These are phyloP conservation scores for Blastosporella zonata DNA, from an alignment of 1,284 basidiomycete genomes.

Conservation along the genomic window DNA sequence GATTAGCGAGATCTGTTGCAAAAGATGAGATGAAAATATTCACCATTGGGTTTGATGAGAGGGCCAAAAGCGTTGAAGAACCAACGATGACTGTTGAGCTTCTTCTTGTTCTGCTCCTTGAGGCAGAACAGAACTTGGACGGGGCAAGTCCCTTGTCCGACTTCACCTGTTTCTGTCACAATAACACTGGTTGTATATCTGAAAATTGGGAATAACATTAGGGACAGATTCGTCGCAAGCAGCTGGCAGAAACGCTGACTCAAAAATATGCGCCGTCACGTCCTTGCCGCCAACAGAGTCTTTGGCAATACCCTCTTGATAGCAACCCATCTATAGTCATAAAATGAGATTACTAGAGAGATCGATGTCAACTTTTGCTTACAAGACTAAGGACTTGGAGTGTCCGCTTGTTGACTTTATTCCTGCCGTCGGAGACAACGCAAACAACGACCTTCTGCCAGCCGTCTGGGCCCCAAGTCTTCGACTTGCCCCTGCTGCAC, in stretches of 20 bases:
- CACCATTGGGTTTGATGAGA: constrained; percentile 79
- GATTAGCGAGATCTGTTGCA: constrained; percentile 1
- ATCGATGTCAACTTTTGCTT: constrained; percentile 20
- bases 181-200: constrained; percentile 80
- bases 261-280: constrained; percentile 92
- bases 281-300: constrained; percentile 90
- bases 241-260: constrained; percentile 43
- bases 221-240: constrained; percentile 13
- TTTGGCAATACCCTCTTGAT: constrained; percentile 95
- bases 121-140: constrained; percentile 93
- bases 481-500: constrained; percentile 76
- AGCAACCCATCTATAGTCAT: constrained; percentile 79
- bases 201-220: constrained; percentile 16
- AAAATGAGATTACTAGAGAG: neutral
- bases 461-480: constrained; percentile 91
- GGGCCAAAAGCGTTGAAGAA: constrained; percentile 97
- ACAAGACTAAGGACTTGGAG: constrained; percentile 78
- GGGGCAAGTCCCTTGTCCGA: constrained; percentile 78
- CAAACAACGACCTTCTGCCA: constrained; percentile 97
- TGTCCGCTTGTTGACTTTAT: constrained; percentile 86
- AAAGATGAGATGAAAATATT: constrained; percentile 15
- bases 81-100: constrained; percentile 92
- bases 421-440: constrained; percentile 88
- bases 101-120: constrained; percentile 97
- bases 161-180: constrained; percentile 83